Evolutionary conservation across 768 basidiomycete species (phyloP), one percentile per base, ranked within the genome.

Genomic region (Rubroboletus pulcherrimus): DNA sequence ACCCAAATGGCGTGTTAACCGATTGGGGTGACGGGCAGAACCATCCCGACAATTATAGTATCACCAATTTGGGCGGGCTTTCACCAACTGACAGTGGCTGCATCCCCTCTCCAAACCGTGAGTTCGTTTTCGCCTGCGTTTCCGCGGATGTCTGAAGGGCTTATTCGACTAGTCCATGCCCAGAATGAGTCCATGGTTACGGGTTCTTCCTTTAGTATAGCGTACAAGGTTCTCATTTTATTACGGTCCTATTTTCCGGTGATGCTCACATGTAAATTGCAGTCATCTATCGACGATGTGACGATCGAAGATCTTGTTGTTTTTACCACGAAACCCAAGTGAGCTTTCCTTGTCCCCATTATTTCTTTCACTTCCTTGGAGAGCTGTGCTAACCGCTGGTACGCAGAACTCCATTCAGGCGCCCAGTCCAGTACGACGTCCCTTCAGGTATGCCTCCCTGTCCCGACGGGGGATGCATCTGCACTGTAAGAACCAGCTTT

Each of bases 401-500:
- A n/a, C 45, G 14, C 30, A 64, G 63, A 1, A 50, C 60, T 4
- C 63, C 63, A 12, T 64, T 21, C n/a, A 19, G 37, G 14, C 63
- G 53, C 15, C 0, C 7, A 0, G 3, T 11, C 19, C 15, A 7
- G 3, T 65, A 58, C 19, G 4, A 43, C 0, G n/a, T 65, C 21
- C 63, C 63, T 14, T 0, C 14, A 7, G 45, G 43, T 1, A 2
- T 64, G 51, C 56, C 59, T 11, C 0, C 15, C 4, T 64, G 63
- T 47, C 58, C 55, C 11, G 4, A 11, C 0, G 29, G 0, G 0
- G 56, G 51, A 11, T 64, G 63, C 7, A 10, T 26, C 4, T 43
- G 49, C 4, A 0, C 4, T 5, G 63, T 64, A 52, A 51, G 63
- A 21, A 10, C 43, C 9, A 8, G 6, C 12, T 43, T 45, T 29